These are phyloP conservation scores for Gremmenia infestans DNA, from an alignment of 2,329 filamentous ascomycete genomes.

Conservation along the genomic window DNA sequence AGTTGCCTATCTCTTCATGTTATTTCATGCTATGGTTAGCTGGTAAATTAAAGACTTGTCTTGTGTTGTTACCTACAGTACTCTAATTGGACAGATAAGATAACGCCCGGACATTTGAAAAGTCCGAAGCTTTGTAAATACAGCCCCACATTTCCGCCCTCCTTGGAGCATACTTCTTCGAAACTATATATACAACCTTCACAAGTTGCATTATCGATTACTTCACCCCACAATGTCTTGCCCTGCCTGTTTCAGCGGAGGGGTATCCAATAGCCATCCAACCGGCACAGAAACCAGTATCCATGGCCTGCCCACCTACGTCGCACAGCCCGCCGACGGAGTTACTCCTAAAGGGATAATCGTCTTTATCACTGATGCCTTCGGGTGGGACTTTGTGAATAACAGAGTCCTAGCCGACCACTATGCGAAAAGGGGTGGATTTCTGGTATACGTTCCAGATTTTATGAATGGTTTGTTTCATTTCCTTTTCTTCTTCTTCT, in stretches of 20 bases:
- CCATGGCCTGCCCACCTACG: constrained; percentile 40
- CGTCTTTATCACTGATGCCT: constrained; percentile 43
- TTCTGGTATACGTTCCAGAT: constrained; percentile 43
- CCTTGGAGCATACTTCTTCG: no score
- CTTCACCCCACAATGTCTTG: constrained; percentile 6
- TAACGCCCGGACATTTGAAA: no score
- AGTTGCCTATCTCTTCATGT: no score
- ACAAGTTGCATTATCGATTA: not conserved
- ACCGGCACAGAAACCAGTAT: constrained; percentile 36
- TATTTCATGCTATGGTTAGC: no score
- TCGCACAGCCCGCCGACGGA: constrained; percentile 29
- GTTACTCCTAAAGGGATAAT: constrained; percentile 36
- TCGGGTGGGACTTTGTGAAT: constrained; percentile 44
- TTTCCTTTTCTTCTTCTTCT: not conserved
- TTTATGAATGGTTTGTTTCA: constrained; percentile 39
- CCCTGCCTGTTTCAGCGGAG: constrained; percentile 32
- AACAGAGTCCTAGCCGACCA: constrained; percentile 41
- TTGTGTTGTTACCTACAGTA: no score
- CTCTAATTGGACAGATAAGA: no score
- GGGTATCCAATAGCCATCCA: constrained; percentile 34
- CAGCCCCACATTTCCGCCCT: no score
- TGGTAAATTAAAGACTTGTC: no score
- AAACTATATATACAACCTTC: no score
- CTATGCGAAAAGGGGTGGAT: constrained; percentile 40
- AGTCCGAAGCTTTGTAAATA: no score